Conservation (phyloP, 345 rosid genomes). For the Gossypium bickii region DNA sequence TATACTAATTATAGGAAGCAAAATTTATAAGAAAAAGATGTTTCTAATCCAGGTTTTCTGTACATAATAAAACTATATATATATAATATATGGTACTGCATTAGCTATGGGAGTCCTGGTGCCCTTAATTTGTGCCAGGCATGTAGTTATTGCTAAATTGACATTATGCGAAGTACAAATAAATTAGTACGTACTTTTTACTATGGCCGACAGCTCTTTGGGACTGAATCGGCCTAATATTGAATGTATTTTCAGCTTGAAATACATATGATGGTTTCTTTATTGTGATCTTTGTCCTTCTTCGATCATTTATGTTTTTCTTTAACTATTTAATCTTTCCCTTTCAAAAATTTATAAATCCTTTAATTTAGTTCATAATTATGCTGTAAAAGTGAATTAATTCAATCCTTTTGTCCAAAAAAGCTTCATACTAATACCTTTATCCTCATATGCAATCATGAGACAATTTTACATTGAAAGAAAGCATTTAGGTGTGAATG, state of each 20-base stretch:
- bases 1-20: slow-evolving; percentile 32
- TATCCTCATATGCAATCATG: too few species aligned
- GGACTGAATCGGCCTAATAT: slow-evolving; percentile 24
- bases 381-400: not conserved
- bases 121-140: not conserved
- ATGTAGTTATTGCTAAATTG: not conserved
- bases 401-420: too few species aligned
- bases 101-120: slow-evolving; percentile 15
- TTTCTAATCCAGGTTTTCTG: slow-evolving; percentile 34
- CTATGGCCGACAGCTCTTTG: slow-evolving; percentile 28
- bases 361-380: not conserved
- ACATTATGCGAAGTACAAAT: slow-evolving; percentile 14
- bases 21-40: slow-evolving; percentile 29
- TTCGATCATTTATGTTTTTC: not conserved
- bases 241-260: slow-evolving; percentile 25
- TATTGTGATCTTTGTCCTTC: not conserved
- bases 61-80: slow-evolving; percentile 55
- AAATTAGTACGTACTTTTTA: slow-evolving; percentile 18
- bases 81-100: slow-evolving; percentile 31
- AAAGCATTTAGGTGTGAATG: too few species aligned
- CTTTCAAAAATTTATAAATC: not conserved
- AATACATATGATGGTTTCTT: slow-evolving; percentile 18
- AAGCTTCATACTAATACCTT: too few species aligned
- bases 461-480: too few species aligned
- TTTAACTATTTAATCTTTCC: not conserved